Conservation (phyloP, 352 stramenopile genomes). For the Globisporangium parvum region DNA sequence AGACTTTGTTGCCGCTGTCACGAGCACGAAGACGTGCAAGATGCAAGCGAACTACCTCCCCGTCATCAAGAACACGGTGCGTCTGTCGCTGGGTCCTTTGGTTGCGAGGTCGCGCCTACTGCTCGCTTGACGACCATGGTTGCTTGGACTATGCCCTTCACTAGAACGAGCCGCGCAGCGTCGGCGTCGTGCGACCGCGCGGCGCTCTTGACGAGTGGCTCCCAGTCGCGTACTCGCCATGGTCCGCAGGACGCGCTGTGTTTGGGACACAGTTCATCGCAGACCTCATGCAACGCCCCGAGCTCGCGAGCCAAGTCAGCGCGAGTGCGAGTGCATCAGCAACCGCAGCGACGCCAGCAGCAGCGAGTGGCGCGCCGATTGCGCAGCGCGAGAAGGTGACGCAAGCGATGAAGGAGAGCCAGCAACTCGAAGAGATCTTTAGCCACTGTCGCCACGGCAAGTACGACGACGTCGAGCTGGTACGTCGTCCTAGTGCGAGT, state of each 20-base stretch:
- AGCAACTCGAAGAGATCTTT: constrained; percentile 89
- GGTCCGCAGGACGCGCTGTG: constrained; percentile 66
- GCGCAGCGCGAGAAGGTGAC: constrained; percentile 71
- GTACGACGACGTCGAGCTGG: constrained; percentile 81
- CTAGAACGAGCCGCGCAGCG: constrained; percentile 74
- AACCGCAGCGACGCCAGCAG: constrained; percentile 9
- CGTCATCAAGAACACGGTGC: constrained; percentile 63
- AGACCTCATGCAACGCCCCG: constrained; percentile 50
- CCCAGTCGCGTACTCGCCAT: constrained; percentile 88
- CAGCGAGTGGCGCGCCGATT: constrained; percentile 17
- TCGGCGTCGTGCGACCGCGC: constrained; percentile 85
- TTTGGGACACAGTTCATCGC: constrained; percentile 63
- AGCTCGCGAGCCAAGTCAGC: constrained; percentile 24
- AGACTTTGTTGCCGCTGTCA: constrained; percentile 60
- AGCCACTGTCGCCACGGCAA: constrained; percentile 88
- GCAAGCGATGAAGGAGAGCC: constrained; percentile 73
- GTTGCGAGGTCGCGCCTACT: background rate
- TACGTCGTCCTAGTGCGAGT: constrained; percentile 17
- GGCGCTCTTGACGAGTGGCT: constrained; percentile 88
- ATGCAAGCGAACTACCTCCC: constrained; percentile 80
- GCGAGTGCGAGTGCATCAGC: background rate
- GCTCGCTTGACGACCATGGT: background rate
- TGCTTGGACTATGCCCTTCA: background rate
- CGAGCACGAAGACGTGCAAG: constrained; percentile 64
- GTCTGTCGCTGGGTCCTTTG: background rate